Percentiles rank a stretch among this genome's conserved stretches.
Conservation (phyloP, 257 asterid species). For the Schizonepeta tenuifolia region DNA sequence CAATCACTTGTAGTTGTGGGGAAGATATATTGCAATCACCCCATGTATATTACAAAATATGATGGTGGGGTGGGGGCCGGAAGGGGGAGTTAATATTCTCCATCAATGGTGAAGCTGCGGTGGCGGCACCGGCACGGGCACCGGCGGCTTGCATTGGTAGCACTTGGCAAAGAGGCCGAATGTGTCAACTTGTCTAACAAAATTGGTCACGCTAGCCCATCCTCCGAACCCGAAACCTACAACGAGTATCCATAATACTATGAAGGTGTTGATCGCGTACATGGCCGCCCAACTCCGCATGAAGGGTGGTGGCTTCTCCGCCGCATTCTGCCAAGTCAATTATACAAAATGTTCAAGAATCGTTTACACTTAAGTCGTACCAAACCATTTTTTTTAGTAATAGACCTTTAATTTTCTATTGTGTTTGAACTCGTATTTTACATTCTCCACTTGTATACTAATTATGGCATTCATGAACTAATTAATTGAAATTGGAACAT, state of each 20-base stretch:
- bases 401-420: not conserved
- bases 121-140: conserved; percentile 38
- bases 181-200: conserved; percentile 73
- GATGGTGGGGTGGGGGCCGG: not conserved
- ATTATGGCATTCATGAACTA: not conserved
- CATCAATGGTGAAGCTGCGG: conserved; percentile 54
- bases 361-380: not conserved
- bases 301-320: conserved; percentile 90
- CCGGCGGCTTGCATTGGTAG: conserved; percentile 79
- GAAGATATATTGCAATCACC: conserved; percentile 49
- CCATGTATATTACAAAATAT: conserved; percentile 60
- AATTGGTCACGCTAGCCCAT: conserved; percentile 94
- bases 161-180: conserved; percentile 97
- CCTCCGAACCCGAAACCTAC: conserved; percentile 99
- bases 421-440: not conserved
- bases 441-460: not conserved
- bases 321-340: conserved; percentile 69
- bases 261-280: conserved; percentile 69
- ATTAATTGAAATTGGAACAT: not conserved
- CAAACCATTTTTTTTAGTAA: no score
- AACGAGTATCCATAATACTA: conserved; percentile 70
- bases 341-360: not conserved
- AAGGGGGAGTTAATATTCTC: not conserved
- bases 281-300: conserved; percentile 85
- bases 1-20: conserved; percentile 44